Base-by-base conservation (phyloP, 768 basidiomycete species). In the Gloeostereum incarnatum region DNA sequence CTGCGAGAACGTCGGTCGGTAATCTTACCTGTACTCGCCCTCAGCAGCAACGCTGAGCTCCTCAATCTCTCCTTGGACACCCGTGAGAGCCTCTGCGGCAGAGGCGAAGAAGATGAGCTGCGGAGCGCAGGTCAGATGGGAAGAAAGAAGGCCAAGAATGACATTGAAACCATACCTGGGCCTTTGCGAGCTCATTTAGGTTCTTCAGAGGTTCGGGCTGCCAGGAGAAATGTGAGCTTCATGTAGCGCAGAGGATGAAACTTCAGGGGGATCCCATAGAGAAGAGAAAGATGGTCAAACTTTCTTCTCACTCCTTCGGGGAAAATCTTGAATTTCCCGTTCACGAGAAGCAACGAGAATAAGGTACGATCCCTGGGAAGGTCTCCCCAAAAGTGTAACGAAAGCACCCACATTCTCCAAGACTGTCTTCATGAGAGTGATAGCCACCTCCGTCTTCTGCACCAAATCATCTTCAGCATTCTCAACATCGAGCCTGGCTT, bases 151-250 rank as follows among this genome's bases (percentile, higher is more conserved):
- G 9, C 4, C 18, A 6, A 31, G n/a, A 14, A 4, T 31, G 40
- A 10, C 8, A 26, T 35, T 11, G 36, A 22, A 33, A 21, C 20
- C 64, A 42, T 42, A 75, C 81, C 63, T 90, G 93, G 31, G 96
- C 87, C 59, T 96, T 96, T 51, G 78, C 74, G 31, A 99, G 79
- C 57, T 87, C 83, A 44, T 91, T 89, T 40, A 98, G 59, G 63
- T 94, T 89, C 76, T 88, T 92, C 56, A 99, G 61, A 3, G 96
- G 89, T 62, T 97, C 94, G 26, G 96, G 96, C 91, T 94, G 48
- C 17, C 30, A 33, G 6, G 30, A 37, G 4, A 2, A 42, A 31
- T 36, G 18, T 16, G 17, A n/a, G 11, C n/a, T 16, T 18, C n/a
- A 42, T 38, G 9, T n/a, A 30, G 17, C 8, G 41, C 6, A 27